Base-by-base conservation (phyloP, 768 basidiomycete species). In the Tylopilus vinaceipallidus region DNA sequence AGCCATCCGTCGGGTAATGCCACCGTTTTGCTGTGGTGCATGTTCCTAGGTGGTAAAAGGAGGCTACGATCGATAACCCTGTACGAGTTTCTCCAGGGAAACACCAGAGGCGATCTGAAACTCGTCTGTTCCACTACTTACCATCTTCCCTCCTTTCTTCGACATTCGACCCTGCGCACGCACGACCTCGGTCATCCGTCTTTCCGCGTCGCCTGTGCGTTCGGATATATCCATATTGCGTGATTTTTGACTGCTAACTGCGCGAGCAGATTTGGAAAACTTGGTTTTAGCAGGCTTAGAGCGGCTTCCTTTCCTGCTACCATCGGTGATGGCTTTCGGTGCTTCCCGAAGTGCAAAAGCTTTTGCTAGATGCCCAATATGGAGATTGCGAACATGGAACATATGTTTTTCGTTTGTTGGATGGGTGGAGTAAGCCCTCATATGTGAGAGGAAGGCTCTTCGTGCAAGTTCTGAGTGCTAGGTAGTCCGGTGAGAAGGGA, bases 351-450 rank as follows among this genome's bases (percentile, higher is more conserved):
- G 75, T 1, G 89, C 90, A 61, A 95, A 95, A 1, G 92, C 82
- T 68, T 95, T 95, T 14, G 94, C 92, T 39, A 92, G 71, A 73
- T 99, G 97, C 2, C 97, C 97, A 37, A 97, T 79, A 64, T 99
- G 97, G 9, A 98, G 77, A 64, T 95, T 83, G 14, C 88, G 88
- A 51, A 98, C 84, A 68, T 98, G 95, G 75, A 99, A 99, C 45
- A 98, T 91, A 56, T 92, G 85, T 63, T 98, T 99, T 68, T 98
- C 97, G 52, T 86, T 84, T 14, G 88, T 80, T 0, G 97, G 95
- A 71, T 99, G 97, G 1, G 97, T 99, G 26, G 97, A 88, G 68
- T 98, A 99, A 0, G 97, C 97, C 46, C 95, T 82, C 74, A 98
- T 84, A 67, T 95, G 93, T 0, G 95, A 97, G 30, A 83, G 75